phyloP scores from a whole-genome alignment of 2,329 filamentous ascomycete species.

The Setomelanomma holmii region DNA sequence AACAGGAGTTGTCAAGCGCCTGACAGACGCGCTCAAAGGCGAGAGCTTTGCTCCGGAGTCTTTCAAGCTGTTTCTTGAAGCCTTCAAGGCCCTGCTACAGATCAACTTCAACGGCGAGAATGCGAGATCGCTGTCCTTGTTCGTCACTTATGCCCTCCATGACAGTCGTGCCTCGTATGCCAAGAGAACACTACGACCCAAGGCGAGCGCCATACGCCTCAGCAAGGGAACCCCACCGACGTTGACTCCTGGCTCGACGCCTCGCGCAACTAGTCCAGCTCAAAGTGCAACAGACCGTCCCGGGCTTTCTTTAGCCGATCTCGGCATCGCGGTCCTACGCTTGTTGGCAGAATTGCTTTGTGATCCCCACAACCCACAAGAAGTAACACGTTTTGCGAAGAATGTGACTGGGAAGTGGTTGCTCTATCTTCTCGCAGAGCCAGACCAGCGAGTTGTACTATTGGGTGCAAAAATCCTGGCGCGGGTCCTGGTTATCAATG shows the following conservation, averaged over 20 bases:
- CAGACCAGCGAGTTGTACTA: conserved; percentile 81
- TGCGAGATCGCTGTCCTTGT: conserved; percentile 84
- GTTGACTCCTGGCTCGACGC: conserved; percentile 37
- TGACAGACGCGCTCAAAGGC: conserved; percentile 88
- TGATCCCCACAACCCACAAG: conserved; percentile 69
- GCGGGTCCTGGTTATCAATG: conserved; percentile 82
- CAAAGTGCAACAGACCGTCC: conserved; percentile 21
- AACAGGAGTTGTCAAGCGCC: conserved; percentile 83
- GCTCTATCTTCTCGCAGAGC: conserved; percentile 86
- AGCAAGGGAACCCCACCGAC: conserved; percentile 36
- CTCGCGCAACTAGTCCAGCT: conserved; percentile 42
- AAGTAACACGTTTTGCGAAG: conserved; percentile 86
- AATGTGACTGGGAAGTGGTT: conserved; percentile 98
- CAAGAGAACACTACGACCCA: conserved; percentile 43
- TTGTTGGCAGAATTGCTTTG: conserved; percentile 83
- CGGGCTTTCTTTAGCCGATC: conserved; percentile 66
- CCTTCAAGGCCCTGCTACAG: conserved; percentile 80
- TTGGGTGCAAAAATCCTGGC: conserved; percentile 84
- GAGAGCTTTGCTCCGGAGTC: conserved; percentile 77
- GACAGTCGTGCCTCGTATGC: conserved; percentile 57
- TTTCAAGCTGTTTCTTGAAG: conserved; percentile 76
- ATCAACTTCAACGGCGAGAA: conserved; percentile 84
- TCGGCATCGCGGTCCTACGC: conserved; percentile 76
- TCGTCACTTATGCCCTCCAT: conserved; percentile 91
- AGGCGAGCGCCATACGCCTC: conserved; percentile 41